Percentiles rank a stretch among this genome's conserved stretches.
Conservation (phyloP, 2,329 filamentous ascomycete genomes). For the Endothia cerciana region DNA sequence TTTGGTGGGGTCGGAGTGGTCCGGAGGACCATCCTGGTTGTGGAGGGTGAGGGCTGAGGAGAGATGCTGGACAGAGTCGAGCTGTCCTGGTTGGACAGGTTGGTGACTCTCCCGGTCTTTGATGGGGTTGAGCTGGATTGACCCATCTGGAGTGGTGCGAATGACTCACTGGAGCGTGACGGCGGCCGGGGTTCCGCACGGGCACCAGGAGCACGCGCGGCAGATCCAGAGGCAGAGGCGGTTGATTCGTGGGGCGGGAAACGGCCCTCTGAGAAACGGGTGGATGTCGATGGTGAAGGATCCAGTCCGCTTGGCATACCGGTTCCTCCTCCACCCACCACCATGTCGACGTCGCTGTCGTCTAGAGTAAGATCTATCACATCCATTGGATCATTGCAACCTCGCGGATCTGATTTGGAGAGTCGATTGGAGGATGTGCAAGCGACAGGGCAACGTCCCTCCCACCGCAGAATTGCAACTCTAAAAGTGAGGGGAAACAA, state of each 20-base stretch:
- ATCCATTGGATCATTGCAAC: conserved; percentile 16
- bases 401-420: background rate
- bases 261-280: conserved; percentile 24
- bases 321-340: background rate
- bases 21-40: conserved; percentile 3
- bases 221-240: background rate
- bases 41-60: conserved; percentile 3
- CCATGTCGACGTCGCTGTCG: conserved; percentile 23
- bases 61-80: conserved; percentile 7
- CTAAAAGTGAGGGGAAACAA: background rate
- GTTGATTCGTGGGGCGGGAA: conserved; percentile 22
- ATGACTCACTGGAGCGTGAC: conserved; percentile 21
- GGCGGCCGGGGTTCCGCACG: conserved; percentile 12
- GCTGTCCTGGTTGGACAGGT: conserved; percentile 10
- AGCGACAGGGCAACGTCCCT: background rate
- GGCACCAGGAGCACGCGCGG: background rate
- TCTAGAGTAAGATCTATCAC: conserved; percentile 24
- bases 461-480: background rate
- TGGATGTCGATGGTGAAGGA: conserved; percentile 3
- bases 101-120: conserved; percentile 1
- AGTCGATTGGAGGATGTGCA: background rate
- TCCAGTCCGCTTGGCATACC: conserved; percentile 4
- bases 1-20: conserved; percentile 15
- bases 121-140: conserved; percentile 18
- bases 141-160: conserved; percentile 15